Evolutionary conservation across 2,329 filamentous ascomycete genomes (phyloP), one percentile per base, ranked within the genome.

Genomic region (Calonectria leucothoes): DNA sequence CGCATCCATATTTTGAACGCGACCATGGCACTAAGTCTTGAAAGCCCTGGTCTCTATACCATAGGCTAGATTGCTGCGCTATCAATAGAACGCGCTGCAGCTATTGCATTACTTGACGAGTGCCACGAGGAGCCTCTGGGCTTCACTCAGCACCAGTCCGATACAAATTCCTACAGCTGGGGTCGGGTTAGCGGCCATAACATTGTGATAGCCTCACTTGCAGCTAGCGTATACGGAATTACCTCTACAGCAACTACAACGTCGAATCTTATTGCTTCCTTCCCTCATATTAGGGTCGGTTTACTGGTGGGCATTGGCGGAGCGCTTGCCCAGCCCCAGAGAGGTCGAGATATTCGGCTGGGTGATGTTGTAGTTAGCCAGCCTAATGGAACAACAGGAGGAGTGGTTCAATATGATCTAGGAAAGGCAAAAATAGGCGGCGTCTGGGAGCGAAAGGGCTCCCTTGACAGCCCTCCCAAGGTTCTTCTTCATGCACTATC

Each of bases 221-320:
- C 76, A 1, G 74, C 71, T 7, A 78, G 78, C 0, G 37, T 61
- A 1, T 74, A 70, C n/a, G 78, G 80, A 2, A 77, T 52, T 0
- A 69, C 33, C 0, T 74, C 71, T 0, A 77, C 79, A 2, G 74
- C 77, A 0, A 78, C 48, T 2, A 76, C 74, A 0, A 78, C 75
- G 8, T 70, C 68, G 7, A 48, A 63, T 51, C 63, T 81, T 17
- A 33, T 75, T 4, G 7, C 71, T 4, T 75, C 78, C 14, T 49
- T 80, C 20, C 74, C 77, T 23, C 70, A 73, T 8, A 76, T 79
- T n/a, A 67, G 70, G 3, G 39, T 78, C 14, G 74, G 76, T 4
- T 66, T 79, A 14, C 17, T 79, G 70, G 77, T 79, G 74, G 82
- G 83, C 0, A 87, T 85, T 80, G 89, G 89, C 2, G 89, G 91